Evolutionary conservation across 768 basidiomycete species (phyloP).

Genomic region (Tulasnella sp.): DNA sequence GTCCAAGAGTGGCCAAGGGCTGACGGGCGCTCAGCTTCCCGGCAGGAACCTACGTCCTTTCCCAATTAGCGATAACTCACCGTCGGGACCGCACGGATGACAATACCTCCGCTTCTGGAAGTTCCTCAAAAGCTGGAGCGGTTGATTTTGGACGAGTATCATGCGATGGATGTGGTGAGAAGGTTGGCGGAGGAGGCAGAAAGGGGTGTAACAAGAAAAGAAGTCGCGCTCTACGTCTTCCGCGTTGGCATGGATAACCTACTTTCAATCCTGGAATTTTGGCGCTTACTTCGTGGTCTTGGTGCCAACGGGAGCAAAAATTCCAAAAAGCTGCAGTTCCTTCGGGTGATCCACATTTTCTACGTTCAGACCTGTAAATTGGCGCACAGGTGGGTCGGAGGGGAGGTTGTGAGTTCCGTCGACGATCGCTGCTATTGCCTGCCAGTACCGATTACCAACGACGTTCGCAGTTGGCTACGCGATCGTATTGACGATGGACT

Average conservation of each 20-base stretch:
- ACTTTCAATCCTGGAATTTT: neutral
- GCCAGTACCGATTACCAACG: too few species aligned
- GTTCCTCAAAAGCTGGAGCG: neutral
- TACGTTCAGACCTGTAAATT: neutral
- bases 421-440: too few species aligned
- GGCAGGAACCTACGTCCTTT: neutral
- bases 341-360: neutral
- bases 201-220: neutral
- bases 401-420: too few species aligned
- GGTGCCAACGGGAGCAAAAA: neutral
- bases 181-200: neutral
- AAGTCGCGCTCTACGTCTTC: neutral
- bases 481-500: too few species aligned
- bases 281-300: neutral
- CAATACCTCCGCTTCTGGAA: neutral
- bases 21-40: neutral
- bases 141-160: neutral
- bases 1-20: neutral
- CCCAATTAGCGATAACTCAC: neutral
- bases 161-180: neutral
- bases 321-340: neutral
- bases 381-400: neutral
- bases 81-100: neutral
- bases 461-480: too few species aligned
- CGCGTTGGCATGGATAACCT: neutral